A percentile compares a stretch with the other conserved stretches of the same genome.
phyloP scores from a whole-genome alignment of 345 rosid genomes.

The Schrenkiella parvula region DNA sequence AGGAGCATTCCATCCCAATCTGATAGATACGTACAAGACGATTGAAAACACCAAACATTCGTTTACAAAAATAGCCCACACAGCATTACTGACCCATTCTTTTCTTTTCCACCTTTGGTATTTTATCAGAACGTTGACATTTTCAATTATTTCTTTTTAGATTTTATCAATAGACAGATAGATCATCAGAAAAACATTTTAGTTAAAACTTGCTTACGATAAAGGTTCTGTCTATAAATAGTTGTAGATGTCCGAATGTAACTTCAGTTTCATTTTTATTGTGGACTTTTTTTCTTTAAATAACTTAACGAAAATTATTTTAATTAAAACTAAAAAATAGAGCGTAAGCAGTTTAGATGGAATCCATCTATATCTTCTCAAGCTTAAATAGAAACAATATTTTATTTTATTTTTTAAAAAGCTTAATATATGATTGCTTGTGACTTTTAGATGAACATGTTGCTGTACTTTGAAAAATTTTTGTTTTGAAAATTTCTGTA shows the following conservation, averaged over 20 bases:
- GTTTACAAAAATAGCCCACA: slow-evolving; percentile 12
- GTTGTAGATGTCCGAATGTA: background rate
- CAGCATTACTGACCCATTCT: slow-evolving; percentile 20
- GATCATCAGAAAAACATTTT: background rate
- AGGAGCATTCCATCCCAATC: background rate
- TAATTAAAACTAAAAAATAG: background rate
- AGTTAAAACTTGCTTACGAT: too few species aligned
- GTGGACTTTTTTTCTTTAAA: background rate
- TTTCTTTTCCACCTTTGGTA: slow-evolving; percentile 5
- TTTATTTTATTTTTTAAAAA: too few species aligned
- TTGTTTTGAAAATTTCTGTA: background rate
- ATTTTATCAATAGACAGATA: background rate
- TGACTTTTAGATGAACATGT: background rate
- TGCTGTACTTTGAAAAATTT: background rate
- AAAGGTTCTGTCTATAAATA: too few species aligned
- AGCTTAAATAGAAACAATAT: background rate
- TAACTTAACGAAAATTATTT: background rate
- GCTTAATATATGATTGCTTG: background rate
- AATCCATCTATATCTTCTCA: background rate
- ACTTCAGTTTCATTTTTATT: background rate
- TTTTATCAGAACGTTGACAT: slow-evolving; percentile 21
- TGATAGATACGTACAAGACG: slow-evolving; percentile 29
- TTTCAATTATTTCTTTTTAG: background rate
- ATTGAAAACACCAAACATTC: slow-evolving; percentile 30
- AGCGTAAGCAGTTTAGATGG: background rate